Percentiles rank a stretch among this genome's conserved stretches.
These are phyloP conservation scores for Oxytropis ochrocephala DNA, from an alignment of 306 rosid genomes.

Conservation along the genomic window DNA sequence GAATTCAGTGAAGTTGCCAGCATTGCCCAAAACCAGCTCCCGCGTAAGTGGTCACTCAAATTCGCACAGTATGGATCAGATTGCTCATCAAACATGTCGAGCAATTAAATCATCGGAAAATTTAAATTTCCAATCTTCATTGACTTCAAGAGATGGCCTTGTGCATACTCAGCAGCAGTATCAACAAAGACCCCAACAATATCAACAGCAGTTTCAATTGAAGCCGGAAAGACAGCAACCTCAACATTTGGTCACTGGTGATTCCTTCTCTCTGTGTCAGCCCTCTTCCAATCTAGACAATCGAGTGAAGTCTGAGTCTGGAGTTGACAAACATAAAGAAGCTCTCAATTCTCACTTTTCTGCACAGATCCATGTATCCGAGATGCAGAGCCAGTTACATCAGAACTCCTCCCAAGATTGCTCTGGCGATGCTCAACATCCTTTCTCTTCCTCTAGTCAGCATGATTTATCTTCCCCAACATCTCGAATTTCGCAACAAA, in stretches of 20 bases:
- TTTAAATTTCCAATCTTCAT: slow-evolving; percentile 60
- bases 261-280: slow-evolving; percentile 57
- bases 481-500: slow-evolving; percentile 61
- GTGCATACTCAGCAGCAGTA: slow-evolving; percentile 63
- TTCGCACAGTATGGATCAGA: slow-evolving; percentile 58
- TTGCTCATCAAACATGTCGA: slow-evolving; percentile 54
- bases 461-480: slow-evolving; percentile 47
- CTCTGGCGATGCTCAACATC: slow-evolving; percentile 50
- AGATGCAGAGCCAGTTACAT: slow-evolving; percentile 73
- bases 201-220: slow-evolving; percentile 55
- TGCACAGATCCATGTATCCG: slow-evolving; percentile 63
- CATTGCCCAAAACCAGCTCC: slow-evolving; percentile 55
- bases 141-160: slow-evolving; percentile 56
- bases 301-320: slow-evolving; percentile 67
- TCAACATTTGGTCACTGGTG: slow-evolving; percentile 50
- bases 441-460: slow-evolving; percentile 48
- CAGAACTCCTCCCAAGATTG: slow-evolving; percentile 51
- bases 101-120: slow-evolving; percentile 58
- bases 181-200: slow-evolving; percentile 63
- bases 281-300: slow-evolving; percentile 45
- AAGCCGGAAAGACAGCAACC: slow-evolving; percentile 62
- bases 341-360: slow-evolving; percentile 42
- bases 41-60: slow-evolving; percentile 54
- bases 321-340: slow-evolving; percentile 56
- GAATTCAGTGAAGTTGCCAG: slow-evolving; percentile 51